Base-by-base conservation (phyloP, 768 basidiomycete species). In the Tylopilus felleus region DNA sequence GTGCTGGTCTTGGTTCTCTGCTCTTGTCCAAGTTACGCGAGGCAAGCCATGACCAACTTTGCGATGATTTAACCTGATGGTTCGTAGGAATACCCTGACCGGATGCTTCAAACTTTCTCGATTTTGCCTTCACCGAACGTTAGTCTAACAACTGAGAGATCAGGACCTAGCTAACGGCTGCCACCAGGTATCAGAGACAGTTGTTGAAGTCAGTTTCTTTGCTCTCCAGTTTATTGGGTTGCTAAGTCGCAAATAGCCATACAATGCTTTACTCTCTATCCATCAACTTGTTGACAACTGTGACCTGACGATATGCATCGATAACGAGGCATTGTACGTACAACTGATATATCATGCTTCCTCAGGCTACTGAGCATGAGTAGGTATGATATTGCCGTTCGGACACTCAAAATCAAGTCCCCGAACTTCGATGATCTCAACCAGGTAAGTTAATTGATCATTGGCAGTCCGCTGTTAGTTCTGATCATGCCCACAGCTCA, bases 231-330 rank as follows among this genome's bases (percentile, higher is more conserved):
- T 23, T 17, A 35, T 51, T 41, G 1, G n/a, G 16, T 47, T 36
- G 39, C 53, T 65, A 27, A 69, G n/a, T 29, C 35, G 27, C 35
- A 39, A 19, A 51, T 25, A 79, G 85, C 90, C 90, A 0, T 95
- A 94, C 66, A 95, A 94, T 61, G 82, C 90, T 0, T 74, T 91
- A 50, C 80, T 96, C 10, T 91, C 93, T 0, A 71, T 90, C 31
- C 87, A 95, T 68, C 93, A 95, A 72, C 82, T 95, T n/a, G 78
- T 93, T 3, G 93, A 95, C 59, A 90, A 86, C 66, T 81, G 86
- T 42, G 93, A 95, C 68, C 71, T 94, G 44, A 88, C 88, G 0
- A 78, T 94, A 52, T 89, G 88, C 66, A 82, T 93, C 45, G 91
- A 94, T 66, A 94, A 94, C 62, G 90, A 93, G 68, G 91, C 90